These are phyloP conservation scores for Rhexocercosporidium sp. DNA, from an alignment of 2,329 filamentous ascomycete species.

Conservation along the genomic window DNA sequence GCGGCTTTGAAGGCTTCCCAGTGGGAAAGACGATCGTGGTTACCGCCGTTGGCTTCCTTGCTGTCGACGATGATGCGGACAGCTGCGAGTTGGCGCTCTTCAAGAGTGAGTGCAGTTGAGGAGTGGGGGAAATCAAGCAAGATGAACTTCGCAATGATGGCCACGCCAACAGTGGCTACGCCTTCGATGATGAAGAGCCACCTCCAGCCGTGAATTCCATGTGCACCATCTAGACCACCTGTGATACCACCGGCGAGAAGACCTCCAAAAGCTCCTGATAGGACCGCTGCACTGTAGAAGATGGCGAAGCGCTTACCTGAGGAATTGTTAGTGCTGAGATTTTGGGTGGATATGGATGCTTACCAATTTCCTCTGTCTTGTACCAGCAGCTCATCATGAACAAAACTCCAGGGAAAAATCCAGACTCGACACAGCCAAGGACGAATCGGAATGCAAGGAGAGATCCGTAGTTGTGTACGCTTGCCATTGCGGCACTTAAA, in stretches of 20 bases:
- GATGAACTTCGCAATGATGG: conserved; percentile 18
- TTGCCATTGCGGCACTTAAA: conserved; percentile 56
- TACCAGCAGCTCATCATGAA: conserved; percentile 62
- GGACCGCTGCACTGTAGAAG: conserved; percentile 61
- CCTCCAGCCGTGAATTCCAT: conserved; percentile 55
- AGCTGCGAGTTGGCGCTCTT: conserved; percentile 45
- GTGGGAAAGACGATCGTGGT: conserved; percentile 35
- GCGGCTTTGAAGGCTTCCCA: conserved; percentile 48
- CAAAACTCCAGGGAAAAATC: conserved; percentile 58
- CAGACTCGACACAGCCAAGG: conserved; percentile 56
- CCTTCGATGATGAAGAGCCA: conserved; percentile 58
- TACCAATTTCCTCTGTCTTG: conserved; percentile 55
- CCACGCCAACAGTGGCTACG: conserved; percentile 48
- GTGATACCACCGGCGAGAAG: conserved; percentile 49
- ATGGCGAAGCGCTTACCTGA: conserved; percentile 56
- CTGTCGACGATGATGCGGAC: conserved; percentile 51
- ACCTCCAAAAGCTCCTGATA: conserved; percentile 56
- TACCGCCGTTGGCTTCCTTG: conserved; percentile 41
- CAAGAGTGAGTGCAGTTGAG: conserved; percentile 36
- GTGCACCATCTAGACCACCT: conserved; percentile 49
- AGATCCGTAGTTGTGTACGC: conserved; percentile 52
- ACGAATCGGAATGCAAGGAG: conserved; percentile 55
- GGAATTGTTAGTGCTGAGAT: neutral
- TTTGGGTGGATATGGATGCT: neutral
- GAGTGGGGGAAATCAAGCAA: conserved; percentile 20